Base-by-base conservation (phyloP, 257 asterid species). In the Nicotiana noctiflora region DNA sequence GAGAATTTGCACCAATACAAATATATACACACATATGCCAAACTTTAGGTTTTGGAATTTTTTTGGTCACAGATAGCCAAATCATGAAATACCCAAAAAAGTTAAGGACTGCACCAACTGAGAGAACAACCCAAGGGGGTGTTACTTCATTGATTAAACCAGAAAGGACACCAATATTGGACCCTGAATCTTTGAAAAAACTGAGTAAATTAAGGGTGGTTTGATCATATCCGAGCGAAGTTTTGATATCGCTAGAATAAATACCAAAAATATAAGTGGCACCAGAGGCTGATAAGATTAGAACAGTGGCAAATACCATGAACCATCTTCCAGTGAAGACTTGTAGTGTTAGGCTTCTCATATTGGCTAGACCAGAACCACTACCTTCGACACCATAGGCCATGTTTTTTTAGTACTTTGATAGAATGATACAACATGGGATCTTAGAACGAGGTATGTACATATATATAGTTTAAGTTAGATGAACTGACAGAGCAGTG, bases 11-110 rank as follows among this genome's bases (percentile, higher is more conserved):
- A 77, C 81, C 81, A 52, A 56, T 44, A 56, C 81, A 52, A 32
- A 77, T 77, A 31, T 77, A 77, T 31, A 77, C 46, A 77, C 81
- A 77, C 81, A 77, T 77, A 0, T 52, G 65, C 81, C 81, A 77
- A 1, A 57, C 7, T 77, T 77, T 52, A 5, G 81, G 81, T 52
- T 21, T 77, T 25, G 67, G 31, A 25, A 77, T 77, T 77, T 55
- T 77, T 37, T 57, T 77, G 2, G 81, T 77, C 13, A 77, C 81
- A 9, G 81, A 31, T 12, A 77, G 10, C 81, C 81, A 77, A 0
- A 77, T 57, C 81, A 77, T 77, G 37, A 77, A 31, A 55, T 77
- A 77, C 1, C 81, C 81, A 56, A 77, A 77, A 0, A 77, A 77
- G 68, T 77, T 77, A 15, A 77, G 70, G 70, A 56, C 13, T 31